Evolutionary conservation across 176 grass and related monocot species (phyloP).

Genomic region (Musa itinerans): DNA sequence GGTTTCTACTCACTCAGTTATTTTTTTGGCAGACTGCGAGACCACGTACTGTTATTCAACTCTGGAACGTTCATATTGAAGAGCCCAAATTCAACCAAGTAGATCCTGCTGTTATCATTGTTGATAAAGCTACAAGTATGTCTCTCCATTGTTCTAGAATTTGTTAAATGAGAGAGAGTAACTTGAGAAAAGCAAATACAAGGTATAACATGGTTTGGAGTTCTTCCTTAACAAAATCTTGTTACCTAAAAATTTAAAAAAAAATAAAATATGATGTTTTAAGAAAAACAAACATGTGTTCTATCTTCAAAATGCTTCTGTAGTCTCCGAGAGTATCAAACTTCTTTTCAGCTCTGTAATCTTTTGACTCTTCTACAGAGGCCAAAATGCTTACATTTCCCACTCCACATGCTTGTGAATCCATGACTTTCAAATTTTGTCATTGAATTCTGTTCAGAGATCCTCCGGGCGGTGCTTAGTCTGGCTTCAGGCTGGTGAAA

Average conservation of each 20-base stretch:
- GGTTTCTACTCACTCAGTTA: not conserved
- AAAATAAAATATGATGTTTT: not conserved
- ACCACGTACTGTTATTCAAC: conserved; percentile 52
- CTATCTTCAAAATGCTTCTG: not conserved
- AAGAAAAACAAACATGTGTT: not conserved
- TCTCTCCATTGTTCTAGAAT: conserved; percentile 22
- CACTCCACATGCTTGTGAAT: conserved; percentile 1
- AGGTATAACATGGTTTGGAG: not conserved
- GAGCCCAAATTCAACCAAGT: conserved; percentile 65
- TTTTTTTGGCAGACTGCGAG: conserved; percentile 38
- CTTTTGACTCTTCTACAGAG: not conserved
- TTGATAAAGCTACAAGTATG: conserved; percentile 84
- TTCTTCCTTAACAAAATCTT: not conserved
- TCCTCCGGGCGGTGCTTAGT: not conserved
- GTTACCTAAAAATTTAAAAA: not conserved
- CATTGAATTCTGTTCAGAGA: not conserved
- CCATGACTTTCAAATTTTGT: not conserved
- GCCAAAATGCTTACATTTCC: not conserved
- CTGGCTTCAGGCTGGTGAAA: not conserved
- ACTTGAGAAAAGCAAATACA: not conserved
- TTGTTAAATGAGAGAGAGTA: not conserved
- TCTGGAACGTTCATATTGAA: conserved; percentile 76
- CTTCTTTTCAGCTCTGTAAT: not conserved
- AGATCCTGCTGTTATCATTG: conserved; percentile 54
- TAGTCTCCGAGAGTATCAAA: not conserved